Base-by-base conservation (phyloP, 768 basidiomycete species). In the Cyclocybe aegerita region DNA sequence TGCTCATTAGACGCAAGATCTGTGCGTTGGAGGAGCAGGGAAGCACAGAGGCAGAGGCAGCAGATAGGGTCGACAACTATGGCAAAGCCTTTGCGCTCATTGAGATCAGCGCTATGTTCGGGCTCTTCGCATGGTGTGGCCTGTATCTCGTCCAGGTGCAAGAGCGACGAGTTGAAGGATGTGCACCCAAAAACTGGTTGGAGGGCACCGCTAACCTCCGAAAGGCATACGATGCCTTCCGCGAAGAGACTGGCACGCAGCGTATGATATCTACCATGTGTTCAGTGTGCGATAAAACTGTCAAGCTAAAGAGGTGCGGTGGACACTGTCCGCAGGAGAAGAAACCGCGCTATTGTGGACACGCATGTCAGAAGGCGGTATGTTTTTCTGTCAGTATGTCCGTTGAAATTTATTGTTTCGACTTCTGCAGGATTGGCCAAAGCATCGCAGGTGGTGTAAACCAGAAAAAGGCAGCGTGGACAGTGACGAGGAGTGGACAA, bases 401-500 rank as follows among this genome's bases (percentile, higher is more conserved):
- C 10, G 8, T 11, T 38, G 3, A 30, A 39, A 34, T 14, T 48
- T 11, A 12, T 31, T 7, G 37, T 12, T 9, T 17, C 12, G 16
- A n/a, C 12, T 29, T 17, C 17, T n/a, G 2, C 30, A 53, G 52
- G 45, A 53, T 40, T 53, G 52, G 52, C 31, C 52, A 8, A 53
- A 49, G 30, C 48, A 53, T 40, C 41, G 43, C 29, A 23, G 11
- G 29, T 53, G 47, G 47, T 53, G 52, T 29, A 53, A 53, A 43
- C 10, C 49, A 12, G 46, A 49, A 39, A 5, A 23, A 23, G 5
- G 23, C 23, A 45, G 43, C 4, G 52, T 39, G 5, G 52, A 48
- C 7, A 39, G 36, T 40, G 52, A 53, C 39, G 47, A 41, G 10
- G 52, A 49, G 45, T 49, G 52, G 52, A 45, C 52, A 15, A 48